Evolutionary conservation across 192 early-diverging fungal species (phyloP).

Genomic region (Coemansia sp.): DNA sequence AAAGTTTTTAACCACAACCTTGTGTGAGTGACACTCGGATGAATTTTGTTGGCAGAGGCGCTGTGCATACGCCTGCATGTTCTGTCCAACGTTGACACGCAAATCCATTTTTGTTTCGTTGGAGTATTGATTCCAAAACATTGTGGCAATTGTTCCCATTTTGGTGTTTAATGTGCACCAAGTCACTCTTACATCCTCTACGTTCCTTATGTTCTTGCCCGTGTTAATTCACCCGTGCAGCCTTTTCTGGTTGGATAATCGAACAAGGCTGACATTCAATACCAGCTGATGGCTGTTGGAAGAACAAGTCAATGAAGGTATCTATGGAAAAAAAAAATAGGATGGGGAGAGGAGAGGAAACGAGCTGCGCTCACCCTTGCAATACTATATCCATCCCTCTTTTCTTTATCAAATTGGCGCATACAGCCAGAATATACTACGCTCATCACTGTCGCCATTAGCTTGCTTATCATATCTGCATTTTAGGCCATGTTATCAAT

Average conservation of each 20-base stretch:
- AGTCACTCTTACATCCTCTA: neutral
- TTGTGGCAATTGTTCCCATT: neutral
- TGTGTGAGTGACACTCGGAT: neutral
- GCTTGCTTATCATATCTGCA: neutral
- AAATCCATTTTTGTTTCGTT: neutral
- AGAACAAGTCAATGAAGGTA: neutral
- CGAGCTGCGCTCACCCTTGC: neutral
- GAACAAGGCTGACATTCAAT: neutral
- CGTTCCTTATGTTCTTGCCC: neutral
- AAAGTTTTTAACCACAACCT: neutral
- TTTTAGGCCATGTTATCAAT: conserved; percentile 3
- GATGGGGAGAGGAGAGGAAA: neutral
- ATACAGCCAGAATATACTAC: neutral
- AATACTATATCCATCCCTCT: neutral
- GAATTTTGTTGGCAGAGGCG: neutral
- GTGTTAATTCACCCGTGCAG: neutral
- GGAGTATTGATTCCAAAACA: neutral
- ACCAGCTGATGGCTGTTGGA: neutral
- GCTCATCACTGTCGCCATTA: neutral
- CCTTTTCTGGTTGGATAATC: neutral
- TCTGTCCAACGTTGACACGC: neutral
- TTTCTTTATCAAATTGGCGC: conserved; percentile 3
- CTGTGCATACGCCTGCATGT: neutral
- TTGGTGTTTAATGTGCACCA: neutral
- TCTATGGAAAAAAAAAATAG: neutral